Percentiles rank a stretch among this genome's conserved stretches.
phyloP scores from a whole-genome alignment of 164 flowering plant species.

The Paratinospora sagittata region DNA sequence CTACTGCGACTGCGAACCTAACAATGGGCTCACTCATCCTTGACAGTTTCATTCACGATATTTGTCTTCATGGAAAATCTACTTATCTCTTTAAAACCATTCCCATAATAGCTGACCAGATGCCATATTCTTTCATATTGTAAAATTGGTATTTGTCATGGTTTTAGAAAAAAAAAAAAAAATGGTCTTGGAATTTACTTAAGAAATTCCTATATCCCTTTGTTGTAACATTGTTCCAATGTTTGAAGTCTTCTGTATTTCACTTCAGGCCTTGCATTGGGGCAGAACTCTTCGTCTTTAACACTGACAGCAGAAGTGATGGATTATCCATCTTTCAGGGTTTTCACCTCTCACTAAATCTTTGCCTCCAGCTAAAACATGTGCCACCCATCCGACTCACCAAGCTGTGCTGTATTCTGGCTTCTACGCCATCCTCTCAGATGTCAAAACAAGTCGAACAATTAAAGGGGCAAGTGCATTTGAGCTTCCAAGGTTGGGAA shows the following conservation, averaged over 20 bases:
- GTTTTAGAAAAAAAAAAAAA: not conserved
- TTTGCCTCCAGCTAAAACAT: constrained; percentile 69
- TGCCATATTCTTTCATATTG: no score
- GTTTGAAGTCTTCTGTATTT: not conserved
- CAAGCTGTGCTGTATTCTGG: constrained; percentile 58
- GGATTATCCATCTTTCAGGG: constrained; percentile 39
- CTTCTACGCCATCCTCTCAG: constrained; percentile 27
- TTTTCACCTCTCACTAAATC: constrained; percentile 46
- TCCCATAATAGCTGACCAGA: no score
- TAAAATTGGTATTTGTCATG: no score
- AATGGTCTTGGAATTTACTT: not conserved
- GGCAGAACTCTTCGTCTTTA: constrained; percentile 46
- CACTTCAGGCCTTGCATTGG: constrained; percentile 57
- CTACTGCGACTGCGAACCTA: no score
- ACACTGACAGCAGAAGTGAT: constrained; percentile 26
- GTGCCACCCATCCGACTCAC: constrained; percentile 19
- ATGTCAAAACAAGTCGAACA: constrained; percentile 15
- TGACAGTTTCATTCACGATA: no score
- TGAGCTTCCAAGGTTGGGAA: constrained; percentile 27
- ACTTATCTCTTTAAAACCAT: no score
- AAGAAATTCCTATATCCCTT: not conserved
- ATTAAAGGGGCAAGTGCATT: constrained; percentile 11
- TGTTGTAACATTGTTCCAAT: not conserved
- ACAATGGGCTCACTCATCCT: no score
- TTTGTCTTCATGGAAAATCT: no score